Percentiles rank a stretch among this genome's conserved stretches.
These are phyloP conservation scores for Chaetomiaceae sp. DNA, from an alignment of 2,329 filamentous ascomycete species.

Conservation along the genomic window DNA sequence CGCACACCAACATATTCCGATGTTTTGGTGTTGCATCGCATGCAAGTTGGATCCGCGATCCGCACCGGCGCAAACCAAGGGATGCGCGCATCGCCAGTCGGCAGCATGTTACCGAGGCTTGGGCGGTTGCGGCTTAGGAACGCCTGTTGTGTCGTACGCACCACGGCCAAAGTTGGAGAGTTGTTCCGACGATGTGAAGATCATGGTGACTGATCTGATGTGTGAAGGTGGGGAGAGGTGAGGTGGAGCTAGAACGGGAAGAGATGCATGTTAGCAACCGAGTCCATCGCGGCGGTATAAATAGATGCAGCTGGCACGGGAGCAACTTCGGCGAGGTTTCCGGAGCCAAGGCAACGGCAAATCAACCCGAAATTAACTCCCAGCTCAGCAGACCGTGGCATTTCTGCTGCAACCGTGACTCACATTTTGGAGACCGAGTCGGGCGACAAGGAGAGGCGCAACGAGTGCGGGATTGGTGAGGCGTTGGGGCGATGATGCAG, in stretches of 20 bases:
- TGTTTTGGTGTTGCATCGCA: conserved; percentile 9
- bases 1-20: background rate
- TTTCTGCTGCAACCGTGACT: too few relatives aligned
- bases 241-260: conserved; percentile 9
- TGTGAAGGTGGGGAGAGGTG: conserved; percentile 7
- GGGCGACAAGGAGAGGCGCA: conserved; percentile 21
- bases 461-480: conserved; percentile 27
- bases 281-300: conserved; percentile 17
- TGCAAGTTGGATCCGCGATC: conserved; percentile 12
- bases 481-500: conserved; percentile 27
- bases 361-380: conserved; percentile 15
- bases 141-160: conserved; percentile 37
- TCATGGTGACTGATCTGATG: conserved; percentile 30
- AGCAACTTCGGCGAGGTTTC: background rate
- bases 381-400: conserved; percentile 14
- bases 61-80: conserved; percentile 21
- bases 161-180: conserved; percentile 35
- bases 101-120: conserved; percentile 32
- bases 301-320: background rate
- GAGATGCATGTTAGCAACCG: conserved; percentile 25
- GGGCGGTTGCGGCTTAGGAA: conserved; percentile 36
- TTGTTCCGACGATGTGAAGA: conserved; percentile 30
- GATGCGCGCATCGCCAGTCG: conserved; percentile 13
- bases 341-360: conserved; percentile 13
- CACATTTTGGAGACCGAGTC: conserved; percentile 25